These are phyloP conservation scores for Thymus quinquecostatus DNA, from an alignment of 257 asterid species.

Conservation along the genomic window DNA sequence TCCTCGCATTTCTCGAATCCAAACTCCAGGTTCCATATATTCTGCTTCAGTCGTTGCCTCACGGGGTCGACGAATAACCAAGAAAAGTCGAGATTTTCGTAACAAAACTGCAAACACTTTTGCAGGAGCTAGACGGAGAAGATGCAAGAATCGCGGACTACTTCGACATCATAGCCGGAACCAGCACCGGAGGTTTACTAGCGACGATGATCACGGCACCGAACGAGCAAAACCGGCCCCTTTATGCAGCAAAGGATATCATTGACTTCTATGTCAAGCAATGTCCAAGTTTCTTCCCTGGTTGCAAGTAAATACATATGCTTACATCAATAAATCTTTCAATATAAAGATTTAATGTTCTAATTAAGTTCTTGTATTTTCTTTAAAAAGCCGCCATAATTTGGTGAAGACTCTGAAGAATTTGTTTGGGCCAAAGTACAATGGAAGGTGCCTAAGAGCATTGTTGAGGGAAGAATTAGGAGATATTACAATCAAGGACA, in stretches of 20 bases:
- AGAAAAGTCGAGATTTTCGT: too few species aligned
- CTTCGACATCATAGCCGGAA: constrained; percentile 57
- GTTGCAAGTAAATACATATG: constrained; percentile 28
- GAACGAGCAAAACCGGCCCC: constrained; percentile 34
- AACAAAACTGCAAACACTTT: background rate
- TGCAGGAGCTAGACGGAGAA: constrained; percentile 50
- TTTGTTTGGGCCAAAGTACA: constrained; percentile 50
- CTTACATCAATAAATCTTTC: too few species aligned
- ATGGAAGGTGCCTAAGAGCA: constrained; percentile 44
- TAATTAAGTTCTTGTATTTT: too few species aligned
- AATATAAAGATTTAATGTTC: too few species aligned
- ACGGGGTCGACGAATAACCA: too few species aligned
- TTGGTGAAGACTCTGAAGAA: constrained; percentile 34
- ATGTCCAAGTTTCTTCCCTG: constrained; percentile 47
- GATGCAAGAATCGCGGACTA: constrained; percentile 56
- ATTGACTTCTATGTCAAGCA: constrained; percentile 43
- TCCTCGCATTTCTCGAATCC: constrained; percentile 62
- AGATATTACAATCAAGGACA: constrained; percentile 42
- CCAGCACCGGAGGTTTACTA: constrained; percentile 54
- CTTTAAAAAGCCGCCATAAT: constrained; percentile 36
- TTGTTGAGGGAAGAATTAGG: constrained; percentile 31
- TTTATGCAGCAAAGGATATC: constrained; percentile 50
- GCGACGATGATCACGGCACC: constrained; percentile 57
- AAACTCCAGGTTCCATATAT: constrained; percentile 49
- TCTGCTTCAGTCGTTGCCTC: background rate